Base-by-base conservation (phyloP, 1,139 yeast species). In the Pichia sp. region DNA sequence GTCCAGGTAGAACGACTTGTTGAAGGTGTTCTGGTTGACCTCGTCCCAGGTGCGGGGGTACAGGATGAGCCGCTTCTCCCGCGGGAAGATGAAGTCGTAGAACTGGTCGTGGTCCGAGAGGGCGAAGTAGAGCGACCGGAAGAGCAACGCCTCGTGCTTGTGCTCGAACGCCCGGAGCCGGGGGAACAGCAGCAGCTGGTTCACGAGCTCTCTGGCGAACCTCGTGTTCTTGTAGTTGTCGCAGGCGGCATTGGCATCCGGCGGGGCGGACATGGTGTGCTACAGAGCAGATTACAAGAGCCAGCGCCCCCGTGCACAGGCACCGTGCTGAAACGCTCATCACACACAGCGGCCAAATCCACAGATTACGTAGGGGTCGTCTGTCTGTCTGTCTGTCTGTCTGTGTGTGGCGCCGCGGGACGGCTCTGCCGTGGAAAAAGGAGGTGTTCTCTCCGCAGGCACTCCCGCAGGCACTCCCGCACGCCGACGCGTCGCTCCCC, bases 1-100 rank as follows among this genome's bases (percentile, higher is more conserved):
- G 16, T 45, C 45, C 5, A 50, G 46, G 50, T 61, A 65, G 42
- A 61, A 67, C n/a, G 54, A 45, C 29, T 65, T 66, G 29, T 58
- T 57, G 11, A 53, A 51, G 3, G 49, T 23, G 4, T 8, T 29
- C 4, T 53, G 53, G 16, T 58, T 59, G 1, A 59, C 54, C n/a
- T 59, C 57, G 10, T 63, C 60, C 64, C 66, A 65, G 11, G 48
- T 50, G 8, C 34, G 44, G 0, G 70, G 70, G 49, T 61, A 64
- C 2, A 49, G 26, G 23, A 49, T 36, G 3, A 51, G 42, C 16
- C 36, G 13, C 3, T 15, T 15, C n/a, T 47, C 47, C 7, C 53
- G 56, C 5, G 65, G 64, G 31, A 66, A 63, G 7, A 66, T 29
- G 7, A 44, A 42, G 5, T 56, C 47, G 47, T 61, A 64, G 43